Percentiles rank a stretch among this genome's conserved stretches.
phyloP scores from a whole-genome alignment of 192 early-diverging fungal species.

The Ambispora gerdemannii region DNA sequence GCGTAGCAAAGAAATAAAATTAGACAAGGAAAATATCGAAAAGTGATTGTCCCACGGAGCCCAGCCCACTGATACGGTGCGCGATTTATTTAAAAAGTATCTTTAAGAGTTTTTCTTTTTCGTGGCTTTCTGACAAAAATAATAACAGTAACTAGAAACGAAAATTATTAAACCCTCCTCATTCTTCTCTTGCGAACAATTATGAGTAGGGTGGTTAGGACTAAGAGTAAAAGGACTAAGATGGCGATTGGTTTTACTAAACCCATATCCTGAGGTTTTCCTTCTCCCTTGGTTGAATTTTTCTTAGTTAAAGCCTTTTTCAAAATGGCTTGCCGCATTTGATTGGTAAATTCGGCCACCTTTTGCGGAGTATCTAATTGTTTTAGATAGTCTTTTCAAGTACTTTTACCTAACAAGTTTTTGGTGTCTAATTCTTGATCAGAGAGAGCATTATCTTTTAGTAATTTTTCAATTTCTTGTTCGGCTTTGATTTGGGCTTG shows the following conservation, averaged over 20 bases:
- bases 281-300: background rate
- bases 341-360: slow-evolving; percentile 10
- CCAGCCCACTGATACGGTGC: slow-evolving; percentile 15
- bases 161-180: background rate
- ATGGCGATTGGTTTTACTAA: background rate
- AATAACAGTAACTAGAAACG: background rate
- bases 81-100: slow-evolving; percentile 11
- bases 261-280: background rate
- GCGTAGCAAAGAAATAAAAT: slow-evolving; percentile 11
- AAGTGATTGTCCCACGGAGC: slow-evolving; percentile 5
- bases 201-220: slow-evolving; percentile 4
- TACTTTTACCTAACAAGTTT: background rate
- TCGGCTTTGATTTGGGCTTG: background rate
- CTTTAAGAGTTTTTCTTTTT: slow-evolving; percentile 11
- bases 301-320: background rate
- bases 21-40: background rate
- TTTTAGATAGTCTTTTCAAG: slow-evolving; percentile 10
- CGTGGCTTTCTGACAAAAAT: too few relatives aligned
- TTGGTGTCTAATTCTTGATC: background rate
- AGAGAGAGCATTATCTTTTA: slow-evolving; percentile 15
- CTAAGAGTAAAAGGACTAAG: slow-evolving; percentile 1
- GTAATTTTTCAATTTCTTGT: slow-evolving; percentile 3
- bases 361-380: slow-evolving; percentile 12
- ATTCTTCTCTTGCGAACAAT: slow-evolving; percentile 7
- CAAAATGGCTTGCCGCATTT: slow-evolving; percentile 11